Base-by-base conservation (phyloP, 345 rosid genomes). In the Rhizophora apiculata region DNA sequence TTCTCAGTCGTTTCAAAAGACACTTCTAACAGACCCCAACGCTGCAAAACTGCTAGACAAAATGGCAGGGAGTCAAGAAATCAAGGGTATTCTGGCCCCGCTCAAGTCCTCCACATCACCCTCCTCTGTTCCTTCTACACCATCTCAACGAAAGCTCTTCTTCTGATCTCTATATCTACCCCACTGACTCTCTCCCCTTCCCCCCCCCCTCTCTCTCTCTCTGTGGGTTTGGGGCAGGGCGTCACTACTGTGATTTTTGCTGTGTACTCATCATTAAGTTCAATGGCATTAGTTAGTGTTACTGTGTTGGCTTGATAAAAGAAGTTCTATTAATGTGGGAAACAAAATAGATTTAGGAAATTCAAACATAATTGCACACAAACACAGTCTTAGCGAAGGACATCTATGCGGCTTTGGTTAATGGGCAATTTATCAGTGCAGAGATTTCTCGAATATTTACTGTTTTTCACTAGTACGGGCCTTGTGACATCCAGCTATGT, bases 1-100 rank as follows among this genome's bases (percentile, higher is more conserved):
- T 87, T 94, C 98, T 1, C 93, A 89, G 76, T 91, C 98, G 6
- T 94, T 91, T 78, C 97, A 95, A 79, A 89, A 88, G 81, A 83
- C 86, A 26, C 89, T 94, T 60, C 77, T 94, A 68, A 81, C 82
- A 1, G 93, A 91, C 68, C 97, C 97, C 6, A 89, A 76, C 74
- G 91, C 94, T 63, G 85, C 87, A 34, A 91, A 86, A 74, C 79
- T 79, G 24, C 68, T 78, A 0, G 90, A 89, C 73, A 91, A 82
- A 76, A 78, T 74, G 46, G 69, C 85, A 18, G 78, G 74, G n/a
- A 80, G 76, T 49, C 94, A 81, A 77, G 91, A 85, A 31, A 77
- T 72, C 78, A 86, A 83, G 66, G 93, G 91, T 22, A 76, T 79
- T 54, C 72, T 92, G 29, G 73, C 79, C 62, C 82, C 84, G 69